Conservation (phyloP, 192 early-diverging fungal genomes). For the Chytriomyces sp. region DNA sequence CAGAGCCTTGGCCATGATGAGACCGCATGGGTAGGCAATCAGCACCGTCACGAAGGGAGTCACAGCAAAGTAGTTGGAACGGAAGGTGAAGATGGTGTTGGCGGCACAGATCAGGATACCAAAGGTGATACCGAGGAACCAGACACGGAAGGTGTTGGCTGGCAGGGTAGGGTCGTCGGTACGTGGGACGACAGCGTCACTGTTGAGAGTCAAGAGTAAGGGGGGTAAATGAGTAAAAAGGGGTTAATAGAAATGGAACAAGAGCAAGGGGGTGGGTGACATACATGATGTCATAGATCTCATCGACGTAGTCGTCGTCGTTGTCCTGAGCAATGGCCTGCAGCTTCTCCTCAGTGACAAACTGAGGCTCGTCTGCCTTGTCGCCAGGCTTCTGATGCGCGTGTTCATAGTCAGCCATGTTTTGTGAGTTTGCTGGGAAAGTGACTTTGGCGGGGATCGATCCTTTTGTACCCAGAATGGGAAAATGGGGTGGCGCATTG, state of each 20-base stretch:
- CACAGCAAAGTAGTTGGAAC: constrained; percentile 76
- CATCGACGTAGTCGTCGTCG: neutral
- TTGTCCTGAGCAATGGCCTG: neutral
- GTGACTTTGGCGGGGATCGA: too few species aligned
- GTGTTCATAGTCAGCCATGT: too few species aligned
- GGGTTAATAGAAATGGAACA: neutral
- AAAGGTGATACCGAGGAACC: constrained; percentile 53
- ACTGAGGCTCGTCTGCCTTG: too few species aligned
- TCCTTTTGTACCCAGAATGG: too few species aligned
- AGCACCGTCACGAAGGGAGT: constrained; percentile 73
- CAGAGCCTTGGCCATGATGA: constrained; percentile 55
- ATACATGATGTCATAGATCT: neutral
- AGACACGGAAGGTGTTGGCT: constrained; percentile 59
- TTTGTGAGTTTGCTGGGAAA: too few species aligned
- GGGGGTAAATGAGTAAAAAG: neutral
- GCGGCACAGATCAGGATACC: constrained; percentile 27
- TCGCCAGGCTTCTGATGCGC: too few species aligned
- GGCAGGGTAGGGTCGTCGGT: constrained; percentile 54
- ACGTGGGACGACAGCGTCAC: constrained; percentile 36
- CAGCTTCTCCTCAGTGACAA: too few species aligned
- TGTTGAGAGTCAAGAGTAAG: neutral
- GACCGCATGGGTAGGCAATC: constrained; percentile 75
- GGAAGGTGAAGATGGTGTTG: constrained; percentile 75
- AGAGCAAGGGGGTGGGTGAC: neutral
- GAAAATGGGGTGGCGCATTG: too few species aligned